Evolutionary conservation across 441 rosid genomes (phyloP).

Genomic region (Codiaeum variegatum): DNA sequence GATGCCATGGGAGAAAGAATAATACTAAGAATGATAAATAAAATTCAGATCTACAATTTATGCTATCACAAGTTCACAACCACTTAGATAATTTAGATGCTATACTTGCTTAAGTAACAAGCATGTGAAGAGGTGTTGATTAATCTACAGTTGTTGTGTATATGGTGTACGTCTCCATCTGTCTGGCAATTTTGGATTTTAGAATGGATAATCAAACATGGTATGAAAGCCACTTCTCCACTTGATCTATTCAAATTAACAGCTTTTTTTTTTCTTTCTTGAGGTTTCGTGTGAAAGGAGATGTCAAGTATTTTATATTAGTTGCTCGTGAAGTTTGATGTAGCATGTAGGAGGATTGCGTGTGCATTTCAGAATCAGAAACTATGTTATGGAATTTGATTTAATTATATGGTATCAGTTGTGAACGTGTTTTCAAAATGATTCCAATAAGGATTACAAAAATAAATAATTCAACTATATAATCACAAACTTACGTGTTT

Average conservation of each 20-base stretch:
- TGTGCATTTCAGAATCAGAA: not conserved
- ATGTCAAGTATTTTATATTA: not conserved
- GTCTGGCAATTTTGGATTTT: not conserved
- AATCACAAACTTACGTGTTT: too few relatives aligned
- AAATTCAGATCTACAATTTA: not conserved
- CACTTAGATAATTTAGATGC: too few relatives aligned
- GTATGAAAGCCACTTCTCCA: not conserved
- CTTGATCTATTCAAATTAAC: not conserved
- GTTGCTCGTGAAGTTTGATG: not conserved
- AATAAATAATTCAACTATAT: too few relatives aligned
- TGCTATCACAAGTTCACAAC: not conserved
- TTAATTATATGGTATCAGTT: too few relatives aligned
- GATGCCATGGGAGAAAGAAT: too few relatives aligned
- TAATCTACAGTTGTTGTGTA: not conserved
- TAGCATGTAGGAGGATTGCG: not conserved
- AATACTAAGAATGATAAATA: too few relatives aligned
- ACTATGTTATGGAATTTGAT: too few relatives aligned
- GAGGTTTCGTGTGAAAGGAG: not conserved
- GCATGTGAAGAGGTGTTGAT: slow-evolving; percentile 4
- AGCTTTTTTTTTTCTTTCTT: not conserved
- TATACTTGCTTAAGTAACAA: too few relatives aligned
- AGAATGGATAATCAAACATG: not conserved
- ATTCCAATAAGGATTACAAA: too few relatives aligned
- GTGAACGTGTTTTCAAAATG: too few relatives aligned
- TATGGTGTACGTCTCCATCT: not conserved